Percentiles rank a stretch among this genome's conserved stretches.
phyloP scores from a whole-genome alignment of 2,329 filamentous ascomycete species.

The Stagonosporopsis rhizophila region DNA sequence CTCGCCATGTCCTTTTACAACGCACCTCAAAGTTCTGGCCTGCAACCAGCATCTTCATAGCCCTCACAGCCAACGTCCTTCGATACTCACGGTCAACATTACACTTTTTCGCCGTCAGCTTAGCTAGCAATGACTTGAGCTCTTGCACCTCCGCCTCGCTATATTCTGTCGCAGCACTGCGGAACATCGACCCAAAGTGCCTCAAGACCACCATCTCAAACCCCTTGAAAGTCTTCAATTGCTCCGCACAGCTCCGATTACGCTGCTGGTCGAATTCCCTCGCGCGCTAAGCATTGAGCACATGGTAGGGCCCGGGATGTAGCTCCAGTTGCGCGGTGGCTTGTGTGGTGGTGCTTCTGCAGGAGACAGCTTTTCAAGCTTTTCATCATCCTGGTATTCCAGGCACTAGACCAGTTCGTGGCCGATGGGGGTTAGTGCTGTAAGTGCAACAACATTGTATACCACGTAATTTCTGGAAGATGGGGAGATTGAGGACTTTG shows the following conservation, averaged over 20 bases:
- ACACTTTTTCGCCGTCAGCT: not conserved
- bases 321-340: not conserved
- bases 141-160: not conserved
- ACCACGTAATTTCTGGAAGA: not conserved
- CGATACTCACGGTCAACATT: not conserved
- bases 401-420: slow-evolving; percentile 1
- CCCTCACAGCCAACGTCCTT: not conserved
- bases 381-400: not conserved
- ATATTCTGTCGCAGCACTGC: not conserved
- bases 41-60: not conserved
- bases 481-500: not conserved
- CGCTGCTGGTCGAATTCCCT: not conserved
- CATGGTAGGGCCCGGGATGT: not conserved
- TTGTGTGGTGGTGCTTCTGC: not conserved
- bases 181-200: not conserved
- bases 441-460: not conserved
- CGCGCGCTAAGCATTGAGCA: not conserved
- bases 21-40: not conserved
- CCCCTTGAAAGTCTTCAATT: not conserved
- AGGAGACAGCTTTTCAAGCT: not conserved
- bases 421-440: not conserved
- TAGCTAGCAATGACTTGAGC: not conserved
- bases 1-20: not conserved
- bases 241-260: not conserved
- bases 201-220: not conserved